Percentiles rank a stretch among this genome's conserved stretches.
These are phyloP conservation scores for Asterophora parasitica DNA, from an alignment of 768 basidiomycete genomes.

Conservation along the genomic window DNA sequence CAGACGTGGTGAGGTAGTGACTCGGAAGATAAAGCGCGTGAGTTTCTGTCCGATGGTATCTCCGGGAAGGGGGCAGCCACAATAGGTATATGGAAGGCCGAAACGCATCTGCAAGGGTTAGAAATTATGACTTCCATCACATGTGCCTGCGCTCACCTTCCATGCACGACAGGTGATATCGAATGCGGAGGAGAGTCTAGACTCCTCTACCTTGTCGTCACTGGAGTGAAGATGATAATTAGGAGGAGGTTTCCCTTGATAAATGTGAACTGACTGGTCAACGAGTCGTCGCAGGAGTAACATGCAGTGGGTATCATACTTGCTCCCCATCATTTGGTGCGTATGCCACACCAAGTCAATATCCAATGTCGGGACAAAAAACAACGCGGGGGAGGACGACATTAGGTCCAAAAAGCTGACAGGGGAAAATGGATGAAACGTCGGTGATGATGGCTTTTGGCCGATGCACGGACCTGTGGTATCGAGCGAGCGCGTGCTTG, in stretches of 20 bases:
- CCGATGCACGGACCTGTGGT: slow-evolving; percentile 43
- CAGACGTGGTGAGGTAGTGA: slow-evolving; percentile 20
- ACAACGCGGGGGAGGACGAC: slow-evolving; percentile 33
- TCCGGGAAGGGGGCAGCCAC: slow-evolving; percentile 47
- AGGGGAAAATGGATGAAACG: no score
- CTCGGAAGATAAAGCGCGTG: slow-evolving; percentile 22
- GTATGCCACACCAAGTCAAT: slow-evolving; percentile 78
- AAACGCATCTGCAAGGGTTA: slow-evolving; percentile 36
- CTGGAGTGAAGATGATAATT: slow-evolving; percentile 19
- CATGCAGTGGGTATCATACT: slow-evolving; percentile 43
- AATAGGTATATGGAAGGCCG: slow-evolving; percentile 46
- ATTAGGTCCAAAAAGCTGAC: slow-evolving; percentile 53
- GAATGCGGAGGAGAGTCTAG: slow-evolving; percentile 38
- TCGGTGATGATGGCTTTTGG: no score
- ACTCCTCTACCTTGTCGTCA: slow-evolving; percentile 42
- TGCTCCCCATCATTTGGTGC: slow-evolving; percentile 50
- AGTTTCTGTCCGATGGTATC: slow-evolving; percentile 37
- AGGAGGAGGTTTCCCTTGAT: no score
- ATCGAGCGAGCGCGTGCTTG: slow-evolving; percentile 47
- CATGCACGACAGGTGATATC: slow-evolving; percentile 33
- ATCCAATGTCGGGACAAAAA: slow-evolving; percentile 61
- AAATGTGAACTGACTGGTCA: slow-evolving; percentile 43
- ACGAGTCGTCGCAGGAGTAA: slow-evolving; percentile 39
- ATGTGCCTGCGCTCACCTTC: slow-evolving; percentile 9
- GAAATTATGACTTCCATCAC: no score